Evolutionary conservation across 2,329 filamentous ascomycete species (phyloP), one percentile per base, ranked within the genome.

Genomic region (Colletotrichum sp.): DNA sequence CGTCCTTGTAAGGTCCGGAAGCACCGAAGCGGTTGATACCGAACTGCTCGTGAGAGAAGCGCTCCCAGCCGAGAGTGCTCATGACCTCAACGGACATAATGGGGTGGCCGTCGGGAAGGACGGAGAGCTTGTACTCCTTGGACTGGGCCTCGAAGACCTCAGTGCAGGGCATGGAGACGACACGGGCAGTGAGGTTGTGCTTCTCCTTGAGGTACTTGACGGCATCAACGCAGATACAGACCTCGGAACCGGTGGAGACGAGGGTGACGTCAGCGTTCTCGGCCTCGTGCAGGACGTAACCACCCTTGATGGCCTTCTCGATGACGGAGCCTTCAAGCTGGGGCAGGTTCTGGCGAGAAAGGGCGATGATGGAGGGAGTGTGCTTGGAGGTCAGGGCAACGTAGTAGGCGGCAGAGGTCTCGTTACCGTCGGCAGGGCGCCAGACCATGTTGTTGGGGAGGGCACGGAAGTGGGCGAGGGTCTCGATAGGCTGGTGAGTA

Each of bases 381-480:
- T 93, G 90, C 89, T 95, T 95, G 82, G 95, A 94, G 80, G 95
- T 98, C 80, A 99, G 90, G 66, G 96, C 95, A 83, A 98, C 91
- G 89, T 98, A 98, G 93, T 98, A 99, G 80, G 97, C 96, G 83
- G 96, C 96, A 84, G 95, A 98, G 82, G 94, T 97, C 94, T 99
- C 97, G 90, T 98, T 98, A 83, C 96, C 96, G 84, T 98, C 97
- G 82, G 97, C 96, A 80, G 97, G 97, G 84, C 97, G 96, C 97
- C 97, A 98, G 82, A 98, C 96, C 95, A 98, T 98, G 91, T 94
- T 95, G 94, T 99, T 99, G 84, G 97, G 97, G 81, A 98, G 92
- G 79, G 97, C 97, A 86, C 97, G 96, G 95, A 98, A 98, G 89
- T 98, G 97, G 77, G 96, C 94, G 78, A 98, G 93, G 60, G 96